Base-by-base conservation (phyloP, 306 rosid genomes). In the Dalbergia cochinchinensis region DNA sequence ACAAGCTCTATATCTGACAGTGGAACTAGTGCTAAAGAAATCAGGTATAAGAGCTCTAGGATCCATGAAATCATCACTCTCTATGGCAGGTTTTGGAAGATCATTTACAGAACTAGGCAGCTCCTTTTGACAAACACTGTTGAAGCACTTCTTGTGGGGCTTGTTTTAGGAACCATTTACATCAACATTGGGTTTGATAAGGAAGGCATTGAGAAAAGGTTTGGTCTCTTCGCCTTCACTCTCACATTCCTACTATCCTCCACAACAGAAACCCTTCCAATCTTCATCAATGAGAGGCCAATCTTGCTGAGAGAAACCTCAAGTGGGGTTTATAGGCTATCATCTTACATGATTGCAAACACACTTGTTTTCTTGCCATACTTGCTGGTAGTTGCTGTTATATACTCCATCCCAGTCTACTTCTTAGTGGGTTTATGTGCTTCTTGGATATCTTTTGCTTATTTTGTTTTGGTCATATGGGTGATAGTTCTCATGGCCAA, bases 341-440 rank as follows among this genome's bases (percentile, higher is more conserved):
- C 98, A 4, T 95, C 99, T 0, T 89, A 95, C 78, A 90, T 95
- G 41, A 84, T 95, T n/a, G 97, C 98, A 45, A 95, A 91, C 57
- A 95, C 99, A 14, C 89, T 95, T 14, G 99, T 95, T 72, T 95
- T 95, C 96, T 44, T 93, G 50, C 99, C 99, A 8, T 92, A 95
- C 67, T 74, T 95, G 83, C 80, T 95, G 0, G 92, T 85, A 6
- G 58, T 95, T 5, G 90, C 98, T 31, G 14, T 95, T 65, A 85
- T 92, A 34, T 95, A 89, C 88, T 95, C 98, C 0, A 74, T 90
- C 58, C 91, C 97, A 0, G 89, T 95, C 20, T 95, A 92, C 65
- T 95, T 95, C 89, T 85, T 95, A 20, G 99, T 92, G 35, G 99
- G 98, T 14, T 86, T 95, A 1, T 95, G 98, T 34, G 44, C 91